Evolutionary conservation across 306 rosid species (phyloP), one percentile per base, ranked within the genome.

Genomic region (Corylus avellana): DNA sequence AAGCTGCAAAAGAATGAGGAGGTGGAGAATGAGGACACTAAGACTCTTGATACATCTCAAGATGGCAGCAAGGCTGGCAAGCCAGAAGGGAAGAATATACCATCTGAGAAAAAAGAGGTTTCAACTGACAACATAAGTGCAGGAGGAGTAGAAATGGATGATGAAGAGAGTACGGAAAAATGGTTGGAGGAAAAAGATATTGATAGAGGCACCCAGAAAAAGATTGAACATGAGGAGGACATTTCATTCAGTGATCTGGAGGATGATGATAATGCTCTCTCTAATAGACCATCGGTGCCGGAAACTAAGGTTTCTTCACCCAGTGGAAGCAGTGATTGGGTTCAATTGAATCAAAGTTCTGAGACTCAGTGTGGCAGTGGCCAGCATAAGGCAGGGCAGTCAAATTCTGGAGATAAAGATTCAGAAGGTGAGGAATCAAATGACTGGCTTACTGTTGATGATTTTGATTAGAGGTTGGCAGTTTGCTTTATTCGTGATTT

Each of bases 191-290:
- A 83, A 83, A 85, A 82, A 48, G 84, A 85, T 68, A 71, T 72
- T 39, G 87, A 88, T 57, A 78, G 86, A n/a, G 82, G 81, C n/a
- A 74, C 88, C 67, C 73, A 76, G 71, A 57, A 80, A 76, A 86
- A 86, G 78, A 73, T 75, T 74, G 90, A 83, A 61, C 80, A 76
- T 8, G 97, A 86, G 75, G 92, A 90, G 70, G 93, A 87, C 22
- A 83, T 90, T 48, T 86, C 97, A 42, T 92, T 92, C 88, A 95
- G 99, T 77, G 99, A 95, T 62, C 84, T 88, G 73, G 99, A 95
- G 59, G 94, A 88, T 3, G 83, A 84, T 47, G 88, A 78, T 54
- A 84, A 84, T 78, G 85, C 88, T 79, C 75, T 85, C 54, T 91
- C 90, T 78, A 89, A 83, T 58, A 85, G 87, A 78, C 54, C 63